A percentile compares a stretch with the other conserved stretches of the same genome.
These are phyloP conservation scores for Lactarius hengduanensis DNA, from an alignment of 768 basidiomycete genomes.

Conservation along the genomic window DNA sequence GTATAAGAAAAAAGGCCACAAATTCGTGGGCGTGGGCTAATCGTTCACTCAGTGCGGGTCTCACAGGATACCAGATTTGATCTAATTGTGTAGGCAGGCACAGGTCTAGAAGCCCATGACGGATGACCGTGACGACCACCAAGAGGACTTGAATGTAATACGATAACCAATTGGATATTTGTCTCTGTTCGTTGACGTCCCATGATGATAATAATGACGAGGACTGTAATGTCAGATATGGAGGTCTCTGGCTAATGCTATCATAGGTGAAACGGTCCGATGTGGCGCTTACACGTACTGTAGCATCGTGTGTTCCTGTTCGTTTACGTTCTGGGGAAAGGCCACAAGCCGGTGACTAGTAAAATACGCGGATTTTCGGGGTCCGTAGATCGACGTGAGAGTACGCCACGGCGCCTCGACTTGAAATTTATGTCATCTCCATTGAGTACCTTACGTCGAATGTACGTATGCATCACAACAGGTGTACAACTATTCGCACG, in stretches of 20 bases:
- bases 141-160: background rate
- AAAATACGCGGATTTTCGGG: background rate
- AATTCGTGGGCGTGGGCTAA: background rate
- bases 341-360: background rate
- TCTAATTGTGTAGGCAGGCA: background rate
- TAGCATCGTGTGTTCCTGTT: background rate
- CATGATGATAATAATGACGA: background rate
- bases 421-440: background rate
- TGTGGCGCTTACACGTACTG: background rate
- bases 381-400: background rate
- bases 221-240: background rate
- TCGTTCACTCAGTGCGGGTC: background rate
- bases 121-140: background rate
- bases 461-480: background rate
- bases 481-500: background rate
- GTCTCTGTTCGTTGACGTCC: background rate
- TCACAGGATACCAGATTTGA: background rate
- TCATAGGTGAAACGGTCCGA: background rate
- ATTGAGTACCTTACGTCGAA: background rate
- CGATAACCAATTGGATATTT: background rate
- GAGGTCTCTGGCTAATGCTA: background rate
- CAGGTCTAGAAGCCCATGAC: background rate
- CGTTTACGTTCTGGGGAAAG: background rate
- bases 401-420: background rate
- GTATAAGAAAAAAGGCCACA: background rate